Evolutionary conservation across 2,329 filamentous ascomycete species (phyloP).

Genomic region (Tolypocladium tropicale): DNA sequence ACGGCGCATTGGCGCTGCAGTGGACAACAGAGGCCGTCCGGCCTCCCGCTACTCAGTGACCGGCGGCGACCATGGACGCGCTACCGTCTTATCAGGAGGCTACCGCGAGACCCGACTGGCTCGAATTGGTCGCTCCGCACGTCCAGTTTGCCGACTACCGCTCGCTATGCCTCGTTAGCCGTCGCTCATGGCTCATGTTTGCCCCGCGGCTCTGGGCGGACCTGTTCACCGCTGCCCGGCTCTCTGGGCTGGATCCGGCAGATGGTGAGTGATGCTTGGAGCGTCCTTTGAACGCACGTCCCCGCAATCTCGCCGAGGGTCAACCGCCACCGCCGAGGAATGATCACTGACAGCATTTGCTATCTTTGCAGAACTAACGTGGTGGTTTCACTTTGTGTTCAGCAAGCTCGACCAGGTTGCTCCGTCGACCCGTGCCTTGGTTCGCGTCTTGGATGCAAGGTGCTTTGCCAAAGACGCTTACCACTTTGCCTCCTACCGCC

Average conservation of each 20-base stretch:
- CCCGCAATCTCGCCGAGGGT: not conserved
- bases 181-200: constrained; percentile 36
- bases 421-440: constrained; percentile 28
- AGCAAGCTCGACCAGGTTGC: constrained; percentile 23
- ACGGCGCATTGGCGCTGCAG: not conserved
- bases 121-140: constrained; percentile 35
- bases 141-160: constrained; percentile 29
- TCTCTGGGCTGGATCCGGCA: constrained; percentile 30
- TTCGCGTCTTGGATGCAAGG: constrained; percentile 38
- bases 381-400: constrained; percentile 38
- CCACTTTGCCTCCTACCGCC: constrained; percentile 28
- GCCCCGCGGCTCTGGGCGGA: constrained; percentile 43
- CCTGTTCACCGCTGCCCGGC: constrained; percentile 28
- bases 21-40: not conserved
- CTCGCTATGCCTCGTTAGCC: constrained; percentile 37
- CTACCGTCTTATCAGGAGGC: constrained; percentile 47
- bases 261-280: constrained; percentile 26
- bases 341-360: not conserved
- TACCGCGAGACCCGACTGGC: constrained; percentile 34
- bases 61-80: constrained; percentile 12
- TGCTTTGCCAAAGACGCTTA: constrained; percentile 27
- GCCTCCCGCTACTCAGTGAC: not conserved
- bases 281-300: not conserved
- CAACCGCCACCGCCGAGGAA: not conserved
- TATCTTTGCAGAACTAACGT: constrained; percentile 31